Conservation (phyloP, 2,329 filamentous ascomycete genomes). For the Coniochaeta sp. region DNA sequence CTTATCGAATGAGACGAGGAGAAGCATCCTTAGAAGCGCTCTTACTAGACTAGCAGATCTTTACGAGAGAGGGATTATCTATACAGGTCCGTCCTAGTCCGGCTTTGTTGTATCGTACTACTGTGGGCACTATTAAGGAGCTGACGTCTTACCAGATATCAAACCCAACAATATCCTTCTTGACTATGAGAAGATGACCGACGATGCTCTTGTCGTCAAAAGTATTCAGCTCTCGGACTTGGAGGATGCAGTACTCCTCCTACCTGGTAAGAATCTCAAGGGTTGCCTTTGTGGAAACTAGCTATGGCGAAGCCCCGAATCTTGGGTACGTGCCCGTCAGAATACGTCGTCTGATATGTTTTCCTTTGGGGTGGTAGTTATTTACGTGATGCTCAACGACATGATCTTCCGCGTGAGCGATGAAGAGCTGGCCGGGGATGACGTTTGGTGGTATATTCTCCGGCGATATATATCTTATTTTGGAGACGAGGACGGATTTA, state of each 20-base stretch:
- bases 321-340: constrained; percentile 21
- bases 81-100: constrained; percentile 18
- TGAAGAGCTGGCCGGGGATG: constrained; percentile 12
- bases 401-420: constrained; percentile 20
- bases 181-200: constrained; percentile 17
- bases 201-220: constrained; percentile 12
- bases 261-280: constrained; percentile 16
- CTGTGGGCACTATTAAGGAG: background rate
- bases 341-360: constrained; percentile 26
- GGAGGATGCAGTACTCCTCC: constrained; percentile 20
- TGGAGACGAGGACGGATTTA: constrained; percentile 5
- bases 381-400: constrained; percentile 21
- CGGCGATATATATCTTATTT: constrained; percentile 11
- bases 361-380: constrained; percentile 25
- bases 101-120: background rate
- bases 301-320: constrained; percentile 27
- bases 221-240: constrained; percentile 22
- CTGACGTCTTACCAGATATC: constrained; percentile 19
- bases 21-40: constrained; percentile 5
- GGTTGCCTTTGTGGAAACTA: constrained; percentile 20
- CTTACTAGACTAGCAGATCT: constrained; percentile 22
- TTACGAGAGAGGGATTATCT: constrained; percentile 23
- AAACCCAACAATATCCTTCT: constrained; percentile 29
- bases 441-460: constrained; percentile 17
- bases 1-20: constrained; percentile 4